Percentiles rank a stretch among this genome's conserved stretches.
phyloP scores from a whole-genome alignment of 768 basidiomycete species.

The Suillus tomentosus region DNA sequence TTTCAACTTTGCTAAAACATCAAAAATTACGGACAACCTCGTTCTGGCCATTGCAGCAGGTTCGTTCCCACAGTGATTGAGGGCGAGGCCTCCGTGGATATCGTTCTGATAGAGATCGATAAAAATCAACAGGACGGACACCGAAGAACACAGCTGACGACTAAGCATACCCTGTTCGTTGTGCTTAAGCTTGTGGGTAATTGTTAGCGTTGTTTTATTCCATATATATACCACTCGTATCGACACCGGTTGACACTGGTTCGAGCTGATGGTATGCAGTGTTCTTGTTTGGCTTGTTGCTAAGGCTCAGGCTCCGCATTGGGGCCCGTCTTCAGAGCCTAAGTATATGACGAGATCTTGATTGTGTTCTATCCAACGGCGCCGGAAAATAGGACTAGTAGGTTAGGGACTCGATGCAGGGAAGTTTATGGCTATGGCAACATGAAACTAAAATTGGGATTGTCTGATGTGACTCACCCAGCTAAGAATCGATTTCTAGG shows the following conservation, averaged over 20 bases:
- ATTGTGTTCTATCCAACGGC: neutral
- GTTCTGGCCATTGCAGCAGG: neutral
- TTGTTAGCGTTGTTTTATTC: neutral
- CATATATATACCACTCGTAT: neutral
- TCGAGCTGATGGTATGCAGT: neutral
- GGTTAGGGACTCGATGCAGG: neutral
- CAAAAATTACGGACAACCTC: neutral
- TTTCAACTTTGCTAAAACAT: neutral
- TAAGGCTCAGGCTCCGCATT: neutral
- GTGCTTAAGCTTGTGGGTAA: neutral
- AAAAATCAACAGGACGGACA: neutral
- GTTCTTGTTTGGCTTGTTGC: neutral
- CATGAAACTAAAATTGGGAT: neutral
- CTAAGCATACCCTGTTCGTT: neutral
- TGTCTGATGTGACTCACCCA: neutral
- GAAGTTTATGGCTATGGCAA: neutral
- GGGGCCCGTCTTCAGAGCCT: neutral
- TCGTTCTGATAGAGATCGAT: neutral
- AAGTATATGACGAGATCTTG: neutral
- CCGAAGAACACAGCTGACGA: neutral
- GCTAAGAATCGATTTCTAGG: neutral
- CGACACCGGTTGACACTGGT: neutral
- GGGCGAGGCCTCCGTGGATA: neutral
- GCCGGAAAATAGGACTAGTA: neutral
- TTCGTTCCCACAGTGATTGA: neutral